phyloP scores from a whole-genome alignment of 441 rosid genomes.

The Aleurites moluccanus region DNA sequence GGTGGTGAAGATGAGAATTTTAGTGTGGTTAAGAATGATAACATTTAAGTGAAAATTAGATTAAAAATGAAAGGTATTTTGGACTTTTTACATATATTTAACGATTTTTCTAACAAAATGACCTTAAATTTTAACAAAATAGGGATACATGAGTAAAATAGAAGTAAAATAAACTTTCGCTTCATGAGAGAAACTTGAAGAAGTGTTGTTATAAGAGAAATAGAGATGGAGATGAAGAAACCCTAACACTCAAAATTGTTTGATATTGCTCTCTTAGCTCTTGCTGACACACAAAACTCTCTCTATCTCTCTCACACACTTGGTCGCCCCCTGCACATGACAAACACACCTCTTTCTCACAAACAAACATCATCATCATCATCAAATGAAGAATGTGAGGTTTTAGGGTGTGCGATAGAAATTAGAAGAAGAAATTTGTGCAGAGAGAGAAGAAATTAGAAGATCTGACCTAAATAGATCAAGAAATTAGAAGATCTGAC shows the following conservation, averaged over 20 bases:
- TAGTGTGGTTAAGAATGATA: too few species aligned
- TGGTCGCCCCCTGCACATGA: slow-evolving; percentile 62
- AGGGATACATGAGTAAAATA: neutral
- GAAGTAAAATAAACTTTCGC: slow-evolving; percentile 50
- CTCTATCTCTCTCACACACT: slow-evolving; percentile 65
- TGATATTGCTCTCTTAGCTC: slow-evolving; percentile 31
- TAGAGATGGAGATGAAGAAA: slow-evolving; percentile 34
- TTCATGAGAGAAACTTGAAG: slow-evolving; percentile 49
- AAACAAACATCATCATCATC: slow-evolving; percentile 38
- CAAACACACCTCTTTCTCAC: slow-evolving; percentile 92
- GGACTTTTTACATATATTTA: too few species aligned
- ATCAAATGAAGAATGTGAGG: too few species aligned
- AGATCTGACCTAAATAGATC: too few species aligned
- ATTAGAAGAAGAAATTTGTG: too few species aligned
- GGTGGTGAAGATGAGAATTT: too few species aligned
- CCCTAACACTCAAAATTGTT: slow-evolving; percentile 49
- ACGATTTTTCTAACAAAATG: too few species aligned
- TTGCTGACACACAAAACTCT: slow-evolving; percentile 43
- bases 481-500: slow-evolving; percentile 61
- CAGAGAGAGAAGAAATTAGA: too few species aligned
- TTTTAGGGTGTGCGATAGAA: too few species aligned
- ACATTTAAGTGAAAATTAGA: too few species aligned
- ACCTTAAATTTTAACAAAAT: too few species aligned
- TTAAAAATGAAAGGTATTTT: too few species aligned
- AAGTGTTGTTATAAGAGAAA: neutral